phyloP scores from a whole-genome alignment of 1,139 yeast species.

The Yamadazyma siamensis region DNA sequence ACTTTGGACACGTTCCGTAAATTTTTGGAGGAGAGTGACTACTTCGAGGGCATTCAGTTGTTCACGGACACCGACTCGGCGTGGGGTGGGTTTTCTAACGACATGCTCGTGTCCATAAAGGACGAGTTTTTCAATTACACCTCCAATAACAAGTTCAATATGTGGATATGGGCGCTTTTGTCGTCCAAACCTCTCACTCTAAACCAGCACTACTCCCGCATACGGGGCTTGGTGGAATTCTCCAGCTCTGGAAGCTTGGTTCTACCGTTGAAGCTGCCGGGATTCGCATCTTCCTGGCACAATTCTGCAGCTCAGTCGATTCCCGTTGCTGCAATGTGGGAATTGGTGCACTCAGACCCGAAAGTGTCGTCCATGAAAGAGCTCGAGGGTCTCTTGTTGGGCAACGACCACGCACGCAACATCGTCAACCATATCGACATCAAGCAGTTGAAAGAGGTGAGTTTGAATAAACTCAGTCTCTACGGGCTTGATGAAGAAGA shows the following conservation, averaged over 20 bases:
- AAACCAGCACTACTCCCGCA: constrained; percentile 33
- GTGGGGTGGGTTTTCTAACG: constrained; percentile 79
- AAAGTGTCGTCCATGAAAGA: constrained; percentile 24
- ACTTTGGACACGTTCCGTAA: constrained; percentile 46
- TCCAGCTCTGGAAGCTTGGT: constrained; percentile 45
- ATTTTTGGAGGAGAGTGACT: constrained; percentile 75
- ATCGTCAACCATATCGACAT: constrained; percentile 26
- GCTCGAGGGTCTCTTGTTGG: constrained; percentile 28
- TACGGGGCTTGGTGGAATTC: constrained; percentile 45
- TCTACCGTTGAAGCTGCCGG: constrained; percentile 41
- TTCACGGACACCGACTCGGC: constrained; percentile 68
- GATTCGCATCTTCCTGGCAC: constrained; percentile 35
- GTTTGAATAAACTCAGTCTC: constrained; percentile 6
- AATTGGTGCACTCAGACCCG: constrained; percentile 23
- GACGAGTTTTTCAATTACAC: constrained; percentile 74
- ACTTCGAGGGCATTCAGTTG: constrained; percentile 65
- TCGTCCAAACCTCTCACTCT: constrained; percentile 6
- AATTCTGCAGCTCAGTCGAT: constrained; percentile 25
- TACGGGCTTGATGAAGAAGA: constrained; percentile 5
- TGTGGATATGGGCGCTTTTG: constrained; percentile 42
- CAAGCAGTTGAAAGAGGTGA: constrained; percentile 4
- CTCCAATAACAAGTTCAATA: constrained; percentile 29
- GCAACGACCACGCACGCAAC: constrained; percentile 27
- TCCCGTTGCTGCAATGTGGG: constrained; percentile 39
- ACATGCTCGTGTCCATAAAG: constrained; percentile 48